Conservation (phyloP, 345 rosid species). For the Gossypium turneri region DNA sequence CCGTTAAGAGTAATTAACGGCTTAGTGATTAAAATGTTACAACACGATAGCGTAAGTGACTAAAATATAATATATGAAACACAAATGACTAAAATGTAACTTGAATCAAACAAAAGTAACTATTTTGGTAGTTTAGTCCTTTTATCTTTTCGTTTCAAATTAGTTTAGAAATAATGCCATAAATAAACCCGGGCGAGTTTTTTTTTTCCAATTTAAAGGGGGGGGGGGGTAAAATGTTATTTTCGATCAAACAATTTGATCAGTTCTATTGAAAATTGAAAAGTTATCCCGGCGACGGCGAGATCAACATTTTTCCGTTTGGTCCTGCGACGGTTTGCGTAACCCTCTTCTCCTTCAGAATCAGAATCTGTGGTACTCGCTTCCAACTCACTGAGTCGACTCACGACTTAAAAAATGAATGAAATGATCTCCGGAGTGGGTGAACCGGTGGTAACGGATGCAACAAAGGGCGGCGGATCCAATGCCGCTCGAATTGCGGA, state of each 20-base stretch:
- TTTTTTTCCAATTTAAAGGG: no score
- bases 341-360: background rate
- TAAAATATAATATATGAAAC: rapidly evolving
- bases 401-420: slow-evolving; percentile 34
- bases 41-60: rapidly evolving
- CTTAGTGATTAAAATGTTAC: no score
- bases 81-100: no score
- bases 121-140: rapidly evolving
- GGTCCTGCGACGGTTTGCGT: background rate
- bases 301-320: background rate
- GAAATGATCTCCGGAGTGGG: slow-evolving; percentile 31
- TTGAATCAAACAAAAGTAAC: rapidly evolving
- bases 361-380: background rate
- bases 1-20: no score
- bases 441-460: slow-evolving; percentile 37
- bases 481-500: slow-evolving; percentile 72
- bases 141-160: no score
- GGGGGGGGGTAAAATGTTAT: no score
- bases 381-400: slow-evolving; percentile 10
- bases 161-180: no score
- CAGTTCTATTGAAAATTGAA: background rate
- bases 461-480: slow-evolving; percentile 40
- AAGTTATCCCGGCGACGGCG: background rate
- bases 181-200: no score
- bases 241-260: no score